A percentile compares a stretch with the other conserved stretches of the same genome.
These are phyloP conservation scores for Eragrostis tef DNA, from an alignment of 202 grass and related monocot species.

Conservation along the genomic window DNA sequence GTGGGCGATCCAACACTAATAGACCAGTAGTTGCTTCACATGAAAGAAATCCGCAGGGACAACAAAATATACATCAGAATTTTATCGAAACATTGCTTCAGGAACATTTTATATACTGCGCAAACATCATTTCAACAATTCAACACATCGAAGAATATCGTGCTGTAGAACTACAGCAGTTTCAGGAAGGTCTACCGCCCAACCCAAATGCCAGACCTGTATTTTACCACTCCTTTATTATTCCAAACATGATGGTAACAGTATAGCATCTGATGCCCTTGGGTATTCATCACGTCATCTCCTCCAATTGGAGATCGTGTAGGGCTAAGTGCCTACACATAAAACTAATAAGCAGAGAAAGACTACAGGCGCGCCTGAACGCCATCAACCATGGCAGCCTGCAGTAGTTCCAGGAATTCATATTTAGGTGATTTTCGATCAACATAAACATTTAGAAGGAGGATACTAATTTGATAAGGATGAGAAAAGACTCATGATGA, in stretches of 20 bases:
- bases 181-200: neutral
- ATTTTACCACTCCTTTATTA: neutral
- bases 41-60: too few relatives aligned
- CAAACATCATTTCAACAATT: neutral
- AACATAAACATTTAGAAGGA: slow-evolving; percentile 8
- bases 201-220: neutral
- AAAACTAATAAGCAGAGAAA: neutral
- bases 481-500: neutral
- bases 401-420: slow-evolving; percentile 37
- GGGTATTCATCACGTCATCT: neutral
- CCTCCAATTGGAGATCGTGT: neutral
- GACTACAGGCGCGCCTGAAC: slow-evolving; percentile 50
- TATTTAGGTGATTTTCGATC: slow-evolving; percentile 6
- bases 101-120: too few relatives aligned
- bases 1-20: too few relatives aligned
- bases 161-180: neutral
- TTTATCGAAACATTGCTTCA: too few relatives aligned
- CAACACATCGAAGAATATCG: neutral
- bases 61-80: too few relatives aligned
- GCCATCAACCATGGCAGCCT: slow-evolving; percentile 55
- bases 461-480: neutral
- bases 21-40: too few relatives aligned
- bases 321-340: too few relatives aligned
- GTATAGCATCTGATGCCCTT: neutral
- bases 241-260: neutral